Evolutionary conservation across 2,329 filamentous ascomycete genomes (phyloP).

Genomic region (Eutypa lata): DNA sequence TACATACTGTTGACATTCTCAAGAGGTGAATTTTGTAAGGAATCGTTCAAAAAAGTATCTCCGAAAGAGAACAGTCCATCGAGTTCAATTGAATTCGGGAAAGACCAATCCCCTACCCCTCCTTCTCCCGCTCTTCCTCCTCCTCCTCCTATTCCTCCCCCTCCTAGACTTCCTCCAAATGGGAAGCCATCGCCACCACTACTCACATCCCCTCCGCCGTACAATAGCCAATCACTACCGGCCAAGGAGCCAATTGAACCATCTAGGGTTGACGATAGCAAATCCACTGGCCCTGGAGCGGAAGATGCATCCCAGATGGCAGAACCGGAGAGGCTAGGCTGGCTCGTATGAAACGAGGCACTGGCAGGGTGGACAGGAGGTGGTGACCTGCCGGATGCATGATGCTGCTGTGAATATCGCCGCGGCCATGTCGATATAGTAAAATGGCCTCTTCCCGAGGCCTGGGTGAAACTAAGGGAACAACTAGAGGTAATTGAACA

Average conservation of each 20-base stretch:
- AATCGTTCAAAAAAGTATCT: constrained; percentile 5
- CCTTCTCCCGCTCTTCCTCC: constrained; percentile 1
- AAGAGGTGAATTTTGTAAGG: constrained; percentile 8
- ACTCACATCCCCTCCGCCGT: not conserved
- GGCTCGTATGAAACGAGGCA: constrained; percentile 10
- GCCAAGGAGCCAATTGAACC: constrained; percentile 14
- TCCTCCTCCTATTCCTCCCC: constrained; percentile 6
- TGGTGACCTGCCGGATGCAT: constrained; percentile 16
- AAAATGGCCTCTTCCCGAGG: constrained; percentile 26
- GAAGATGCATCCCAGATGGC: constrained; percentile 19
- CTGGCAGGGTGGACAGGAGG: constrained; percentile 19
- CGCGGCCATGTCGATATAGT: constrained; percentile 26
- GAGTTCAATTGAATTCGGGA: constrained; percentile 17
- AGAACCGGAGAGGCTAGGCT: constrained; percentile 15
- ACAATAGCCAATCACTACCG: not conserved
- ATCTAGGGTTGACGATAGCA: constrained; percentile 24
- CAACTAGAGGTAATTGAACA: constrained; percentile 20
- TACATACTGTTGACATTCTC: constrained; percentile 22
- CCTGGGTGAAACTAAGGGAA: constrained; percentile 23
- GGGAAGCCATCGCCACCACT: constrained; percentile 20
- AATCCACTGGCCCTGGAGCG: constrained; percentile 23
- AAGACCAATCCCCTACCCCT: constrained; percentile 21
- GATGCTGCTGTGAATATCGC: constrained; percentile 8
- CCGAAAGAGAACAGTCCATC: constrained; percentile 17
- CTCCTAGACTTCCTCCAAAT: constrained; percentile 13